These are phyloP conservation scores for Penicillium arizonense DNA, from an alignment of 495 filamentous ascomycete species.

Conservation along the genomic window DNA sequence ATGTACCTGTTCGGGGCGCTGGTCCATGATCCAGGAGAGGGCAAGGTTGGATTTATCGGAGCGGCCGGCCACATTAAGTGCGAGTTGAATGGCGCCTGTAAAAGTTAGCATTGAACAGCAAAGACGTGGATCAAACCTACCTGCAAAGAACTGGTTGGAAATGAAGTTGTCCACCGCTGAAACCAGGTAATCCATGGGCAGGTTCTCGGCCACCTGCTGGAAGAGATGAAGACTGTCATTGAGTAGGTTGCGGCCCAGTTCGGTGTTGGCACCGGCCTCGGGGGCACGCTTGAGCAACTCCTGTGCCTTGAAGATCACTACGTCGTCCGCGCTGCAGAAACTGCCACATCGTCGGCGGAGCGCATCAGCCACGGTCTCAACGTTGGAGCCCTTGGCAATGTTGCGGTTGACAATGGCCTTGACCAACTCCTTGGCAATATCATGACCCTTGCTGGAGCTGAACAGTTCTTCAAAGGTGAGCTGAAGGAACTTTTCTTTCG, in stretches of 20 bases:
- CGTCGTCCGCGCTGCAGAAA: conserved; percentile 96
- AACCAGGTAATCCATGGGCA: conserved; percentile 78
- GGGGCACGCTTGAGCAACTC: conserved; percentile 85
- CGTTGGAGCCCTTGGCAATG: conserved; percentile 91
- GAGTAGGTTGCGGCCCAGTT: conserved; percentile 74
- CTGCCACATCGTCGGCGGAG: conserved; percentile 86
- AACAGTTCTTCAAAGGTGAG: conserved; percentile 88
- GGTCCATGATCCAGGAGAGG: conserved; percentile 70
- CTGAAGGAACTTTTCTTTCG: conserved; percentile 64
- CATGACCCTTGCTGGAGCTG: conserved; percentile 71
- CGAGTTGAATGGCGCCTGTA: conserved; percentile 85
- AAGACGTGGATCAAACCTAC: conserved; percentile 18
- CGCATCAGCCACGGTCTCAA: conserved; percentile 94
- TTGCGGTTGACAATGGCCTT: conserved; percentile 98
- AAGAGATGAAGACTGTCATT: conserved; percentile 89
- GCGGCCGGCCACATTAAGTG: conserved; percentile 74
- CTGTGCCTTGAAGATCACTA: conserved; percentile 96
- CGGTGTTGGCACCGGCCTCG: conserved; percentile 71
- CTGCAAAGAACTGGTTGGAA: conserved; percentile 79
- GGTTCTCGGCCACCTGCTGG: conserved; percentile 75
- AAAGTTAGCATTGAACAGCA: conserved; percentile 9
- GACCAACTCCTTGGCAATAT: conserved; percentile 93
- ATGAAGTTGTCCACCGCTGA: conserved; percentile 77
- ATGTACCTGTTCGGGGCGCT: conserved; percentile 49
- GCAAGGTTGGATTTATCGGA: conserved; percentile 83